These are phyloP conservation scores for Musa acuminata DNA, from an alignment of 176 grass and related monocot species.

Conservation along the genomic window DNA sequence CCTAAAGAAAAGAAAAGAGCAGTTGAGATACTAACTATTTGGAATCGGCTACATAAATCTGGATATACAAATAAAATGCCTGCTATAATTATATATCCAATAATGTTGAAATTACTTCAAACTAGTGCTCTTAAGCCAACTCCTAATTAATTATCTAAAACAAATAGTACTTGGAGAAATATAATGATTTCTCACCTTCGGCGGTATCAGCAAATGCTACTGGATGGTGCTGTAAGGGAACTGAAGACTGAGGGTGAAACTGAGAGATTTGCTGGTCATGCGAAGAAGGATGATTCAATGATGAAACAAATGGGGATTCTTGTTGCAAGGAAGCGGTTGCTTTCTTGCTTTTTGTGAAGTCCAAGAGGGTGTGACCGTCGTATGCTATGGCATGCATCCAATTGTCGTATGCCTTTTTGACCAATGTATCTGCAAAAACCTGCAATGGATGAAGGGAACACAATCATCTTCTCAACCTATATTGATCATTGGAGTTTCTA, in stretches of 20 bases:
- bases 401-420: slow-evolving; percentile 23
- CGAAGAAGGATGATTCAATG: slow-evolving; percentile 23
- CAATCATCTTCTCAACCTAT: neutral
- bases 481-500: neutral
- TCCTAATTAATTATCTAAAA: neutral
- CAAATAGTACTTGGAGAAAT: neutral
- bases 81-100: too few species aligned
- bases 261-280: slow-evolving; percentile 30
- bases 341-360: slow-evolving; percentile 2
- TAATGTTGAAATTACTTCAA: neutral
- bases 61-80: too few species aligned
- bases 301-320: slow-evolving; percentile 26
- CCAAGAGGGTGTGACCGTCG: slow-evolving; percentile 3
- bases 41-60: neutral
- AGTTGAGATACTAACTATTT: neutral
- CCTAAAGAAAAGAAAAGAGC: slow-evolving; percentile 26
- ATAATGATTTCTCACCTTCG: slow-evolving; percentile 32
- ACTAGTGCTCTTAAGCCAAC: neutral
- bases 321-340: neutral
- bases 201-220: slow-evolving; percentile 5
- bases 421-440: slow-evolving; percentile 15
- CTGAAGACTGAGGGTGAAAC: slow-evolving; percentile 28
- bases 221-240: slow-evolving; percentile 27
- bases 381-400: slow-evolving; percentile 23
- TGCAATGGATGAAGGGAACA: neutral